A percentile compares a stretch with the other conserved stretches of the same genome.
Evolutionary conservation across 495 filamentous ascomycete genomes (phyloP).

Genomic region (Pseudevernia furfuracea): DNA sequence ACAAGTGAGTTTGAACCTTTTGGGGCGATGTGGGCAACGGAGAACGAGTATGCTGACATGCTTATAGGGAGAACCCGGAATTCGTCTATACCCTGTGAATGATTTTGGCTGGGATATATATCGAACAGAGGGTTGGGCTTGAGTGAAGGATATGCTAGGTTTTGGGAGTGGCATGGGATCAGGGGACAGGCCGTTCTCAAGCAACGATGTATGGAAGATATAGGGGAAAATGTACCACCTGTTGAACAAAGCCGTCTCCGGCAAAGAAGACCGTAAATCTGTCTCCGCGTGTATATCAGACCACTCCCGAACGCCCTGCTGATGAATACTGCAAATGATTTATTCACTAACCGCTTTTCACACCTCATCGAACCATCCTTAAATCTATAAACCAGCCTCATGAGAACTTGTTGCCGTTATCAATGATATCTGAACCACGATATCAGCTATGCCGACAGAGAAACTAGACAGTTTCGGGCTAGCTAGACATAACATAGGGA

Average conservation of each 20-base stretch:
- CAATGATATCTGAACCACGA: background rate
- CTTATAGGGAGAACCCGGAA: constrained; percentile 33
- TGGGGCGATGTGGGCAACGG: background rate
- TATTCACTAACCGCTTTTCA: no score
- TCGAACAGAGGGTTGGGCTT: background rate
- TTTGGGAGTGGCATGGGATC: background rate
- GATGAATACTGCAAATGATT: no score
- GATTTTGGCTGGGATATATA: background rate
- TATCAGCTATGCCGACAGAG: no score
- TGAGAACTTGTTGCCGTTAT: background rate
- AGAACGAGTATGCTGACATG: background rate
- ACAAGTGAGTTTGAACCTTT: constrained; percentile 24
- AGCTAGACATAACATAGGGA: no score
- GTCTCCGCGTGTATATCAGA: background rate
- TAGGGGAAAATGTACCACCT: background rate
- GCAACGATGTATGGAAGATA: background rate
- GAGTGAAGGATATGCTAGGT: background rate
- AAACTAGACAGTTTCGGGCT: no score
- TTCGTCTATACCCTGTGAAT: constrained; percentile 33
- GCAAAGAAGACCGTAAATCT: background rate
- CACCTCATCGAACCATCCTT: no score
- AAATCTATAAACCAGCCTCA: no score
- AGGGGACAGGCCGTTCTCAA: background rate
- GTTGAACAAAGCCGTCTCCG: background rate
- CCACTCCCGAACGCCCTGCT: background rate